phyloP scores from a whole-genome alignment of 495 filamentous ascomycete genomes.

The Neurospora sp. region DNA sequence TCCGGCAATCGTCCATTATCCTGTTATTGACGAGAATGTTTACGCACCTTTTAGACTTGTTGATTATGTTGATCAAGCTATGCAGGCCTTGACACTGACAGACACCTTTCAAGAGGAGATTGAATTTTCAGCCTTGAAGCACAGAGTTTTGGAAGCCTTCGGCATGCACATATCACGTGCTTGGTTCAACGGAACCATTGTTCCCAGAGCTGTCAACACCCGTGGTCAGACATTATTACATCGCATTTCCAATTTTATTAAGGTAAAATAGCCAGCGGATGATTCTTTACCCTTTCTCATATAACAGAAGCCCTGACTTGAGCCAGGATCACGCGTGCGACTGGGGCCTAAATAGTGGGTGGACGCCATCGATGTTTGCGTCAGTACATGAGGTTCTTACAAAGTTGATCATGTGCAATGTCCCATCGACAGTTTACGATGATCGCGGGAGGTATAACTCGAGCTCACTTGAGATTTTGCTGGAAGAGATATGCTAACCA shows the following conservation, averaged over 20 bases:
- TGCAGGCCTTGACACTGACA: not conserved
- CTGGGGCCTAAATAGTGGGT: fast-evolving
- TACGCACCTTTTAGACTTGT: not conserved
- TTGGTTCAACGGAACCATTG: not conserved
- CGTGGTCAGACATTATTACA: not conserved
- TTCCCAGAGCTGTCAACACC: not conserved
- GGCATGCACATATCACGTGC: not conserved
- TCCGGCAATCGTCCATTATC: not conserved
- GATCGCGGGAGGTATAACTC: not conserved
- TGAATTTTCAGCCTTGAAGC: not conserved
- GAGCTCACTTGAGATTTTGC: not conserved
- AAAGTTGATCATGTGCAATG: not conserved
- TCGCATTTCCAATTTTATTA: fast-evolving
- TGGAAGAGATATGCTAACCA: not conserved
- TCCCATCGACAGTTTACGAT: not conserved
- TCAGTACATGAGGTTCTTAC: not conserved
- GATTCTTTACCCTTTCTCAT: not conserved
- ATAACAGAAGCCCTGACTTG: not conserved
- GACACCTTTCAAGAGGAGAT: too few relatives aligned
- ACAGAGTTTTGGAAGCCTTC: not conserved
- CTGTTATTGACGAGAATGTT: not conserved
- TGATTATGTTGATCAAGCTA: not conserved
- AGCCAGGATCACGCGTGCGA: not conserved
- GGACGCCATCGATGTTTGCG: not conserved
- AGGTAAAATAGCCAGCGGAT: not conserved